Base-by-base conservation (phyloP, 1,139 yeast genomes). In the Yarrowia galli region DNA sequence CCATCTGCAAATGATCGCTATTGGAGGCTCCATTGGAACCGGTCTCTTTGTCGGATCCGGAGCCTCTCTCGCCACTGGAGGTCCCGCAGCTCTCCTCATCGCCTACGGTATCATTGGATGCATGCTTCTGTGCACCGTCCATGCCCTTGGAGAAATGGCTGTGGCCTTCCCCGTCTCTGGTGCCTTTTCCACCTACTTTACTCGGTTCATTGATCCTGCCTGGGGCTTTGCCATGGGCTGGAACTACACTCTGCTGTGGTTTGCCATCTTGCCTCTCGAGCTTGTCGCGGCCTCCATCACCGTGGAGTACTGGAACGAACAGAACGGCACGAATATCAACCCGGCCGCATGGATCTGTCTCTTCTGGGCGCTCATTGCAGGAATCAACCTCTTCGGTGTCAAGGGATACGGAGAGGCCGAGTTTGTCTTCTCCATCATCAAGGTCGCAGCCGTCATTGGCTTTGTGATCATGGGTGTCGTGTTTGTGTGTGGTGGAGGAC, bases 221-320 rank as follows among this genome's bases (percentile, higher is more conserved):
- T 86, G 92, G 87, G 96, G 96, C 12, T 91, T 91, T 76, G 89
- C 96, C 38, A 86, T 89, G 76, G 92, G 92, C 65, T 89, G 92
- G 92, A 89, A 88, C 76, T 90, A 90, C 76, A 89, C 88, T 68
- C 76, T 89, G 73, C 90, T 87, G 81, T 90, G 96, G 95, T 77
- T 89, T 56, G 84, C 89, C 71, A 88, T 88, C 36, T 78, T 89
- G 69, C 95, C 96, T 0, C 79, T 89, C 70, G 96, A 90, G 75
- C 78, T 91, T 69, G 91, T 88, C 63, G 92, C 96, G 20, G 91
- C 95, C 3, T 84, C 93, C 1, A 84, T 89, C 79, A 85, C 90
- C 16, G 84, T 89, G 68, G 82, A 84, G 71, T 90, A 80, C 75
- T 89, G 92, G 92, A 82, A 87, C 49, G 56, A 61, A n/a, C 53